Conservation (phyloP, 148 eudicot genomes). For the Bassia scoparia region DNA sequence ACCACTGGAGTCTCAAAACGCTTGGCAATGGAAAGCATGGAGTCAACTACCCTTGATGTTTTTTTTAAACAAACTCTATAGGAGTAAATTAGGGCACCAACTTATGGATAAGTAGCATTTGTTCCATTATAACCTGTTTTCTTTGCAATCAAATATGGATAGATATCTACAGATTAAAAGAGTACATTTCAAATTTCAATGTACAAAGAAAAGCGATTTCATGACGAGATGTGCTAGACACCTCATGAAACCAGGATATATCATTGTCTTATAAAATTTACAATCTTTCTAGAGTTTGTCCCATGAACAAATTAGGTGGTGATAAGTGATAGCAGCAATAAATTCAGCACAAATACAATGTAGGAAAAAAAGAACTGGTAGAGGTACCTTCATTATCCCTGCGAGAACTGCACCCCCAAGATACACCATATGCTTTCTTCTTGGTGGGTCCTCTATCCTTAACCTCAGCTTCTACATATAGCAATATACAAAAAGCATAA, state of each 20-base stretch:
- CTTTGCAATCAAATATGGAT: too few species aligned
- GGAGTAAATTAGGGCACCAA: too few species aligned
- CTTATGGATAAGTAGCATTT: too few species aligned
- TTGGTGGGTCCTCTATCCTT: conserved; percentile 95
- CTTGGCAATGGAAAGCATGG: too few species aligned
- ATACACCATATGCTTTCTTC: conserved; percentile 99
- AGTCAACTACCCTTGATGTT: too few species aligned
- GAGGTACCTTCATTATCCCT: conserved; percentile 89
- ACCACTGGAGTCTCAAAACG: too few species aligned
- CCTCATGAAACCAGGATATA: neutral
- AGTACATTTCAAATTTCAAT: neutral
- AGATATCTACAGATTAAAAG: neutral
- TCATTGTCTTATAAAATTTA: neutral
- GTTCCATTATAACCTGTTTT: too few species aligned
- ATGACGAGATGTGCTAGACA: neutral
- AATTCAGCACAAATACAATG: neutral
- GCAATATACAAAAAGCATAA: conserved; percentile 10
- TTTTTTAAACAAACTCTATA: too few species aligned
- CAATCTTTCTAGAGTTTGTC: neutral
- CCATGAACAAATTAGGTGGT: neutral
- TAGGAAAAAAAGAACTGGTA: neutral
- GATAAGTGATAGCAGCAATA: neutral
- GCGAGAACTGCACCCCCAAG: conserved; percentile 99
- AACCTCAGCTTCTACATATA: conserved; percentile 67
- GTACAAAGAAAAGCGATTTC: neutral